Conservation (phyloP, 768 basidiomycete species). For the Boletus barrowsii region DNA sequence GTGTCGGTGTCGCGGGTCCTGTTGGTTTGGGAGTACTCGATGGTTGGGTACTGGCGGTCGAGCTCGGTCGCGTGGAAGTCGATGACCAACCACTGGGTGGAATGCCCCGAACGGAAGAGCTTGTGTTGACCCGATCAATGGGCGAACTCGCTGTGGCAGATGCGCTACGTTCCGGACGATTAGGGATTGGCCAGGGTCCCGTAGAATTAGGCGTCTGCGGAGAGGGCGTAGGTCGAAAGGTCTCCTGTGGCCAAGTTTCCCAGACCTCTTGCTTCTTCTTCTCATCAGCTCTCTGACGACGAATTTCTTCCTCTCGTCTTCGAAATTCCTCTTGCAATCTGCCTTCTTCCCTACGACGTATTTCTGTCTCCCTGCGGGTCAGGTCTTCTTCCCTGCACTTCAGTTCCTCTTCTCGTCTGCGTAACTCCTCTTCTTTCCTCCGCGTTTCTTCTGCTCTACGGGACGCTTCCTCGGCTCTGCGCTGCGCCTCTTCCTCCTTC, state of each 20-base stretch:
- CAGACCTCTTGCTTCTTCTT: slow-evolving; percentile 29
- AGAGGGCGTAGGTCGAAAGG: slow-evolving; percentile 20
- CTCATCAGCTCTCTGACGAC: slow-evolving; percentile 30
- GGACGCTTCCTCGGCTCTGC: slow-evolving; percentile 25
- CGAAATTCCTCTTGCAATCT: slow-evolving; percentile 27
- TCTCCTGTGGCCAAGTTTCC: slow-evolving; percentile 28
- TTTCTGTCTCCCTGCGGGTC: slow-evolving; percentile 29
- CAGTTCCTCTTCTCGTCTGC: slow-evolving; percentile 27
- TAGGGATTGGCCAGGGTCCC: slow-evolving; percentile 31
- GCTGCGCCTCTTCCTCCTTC: slow-evolving; percentile 32
- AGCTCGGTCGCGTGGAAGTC: slow-evolving; percentile 27
- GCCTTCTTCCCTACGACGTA: slow-evolving; percentile 29
- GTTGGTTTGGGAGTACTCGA: slow-evolving; percentile 27
- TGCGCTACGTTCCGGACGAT: slow-evolving; percentile 32
- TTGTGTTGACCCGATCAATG: slow-evolving; percentile 30
- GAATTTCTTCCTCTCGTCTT: slow-evolving; percentile 32
- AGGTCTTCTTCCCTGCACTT: slow-evolving; percentile 33
- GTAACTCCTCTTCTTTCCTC: slow-evolving; percentile 26
- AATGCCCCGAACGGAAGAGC: slow-evolving; percentile 26
- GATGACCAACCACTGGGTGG: slow-evolving; percentile 29
- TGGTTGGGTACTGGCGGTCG: slow-evolving; percentile 25
- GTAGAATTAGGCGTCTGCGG: slow-evolving; percentile 30
- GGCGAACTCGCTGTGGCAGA: slow-evolving; percentile 32
- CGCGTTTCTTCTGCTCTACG: slow-evolving; percentile 22
- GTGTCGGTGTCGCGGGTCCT: slow-evolving; percentile 19